Evolutionary conservation across 2,329 filamentous ascomycete species (phyloP).

Genomic region (Ceratocystiopsis sp.): DNA sequence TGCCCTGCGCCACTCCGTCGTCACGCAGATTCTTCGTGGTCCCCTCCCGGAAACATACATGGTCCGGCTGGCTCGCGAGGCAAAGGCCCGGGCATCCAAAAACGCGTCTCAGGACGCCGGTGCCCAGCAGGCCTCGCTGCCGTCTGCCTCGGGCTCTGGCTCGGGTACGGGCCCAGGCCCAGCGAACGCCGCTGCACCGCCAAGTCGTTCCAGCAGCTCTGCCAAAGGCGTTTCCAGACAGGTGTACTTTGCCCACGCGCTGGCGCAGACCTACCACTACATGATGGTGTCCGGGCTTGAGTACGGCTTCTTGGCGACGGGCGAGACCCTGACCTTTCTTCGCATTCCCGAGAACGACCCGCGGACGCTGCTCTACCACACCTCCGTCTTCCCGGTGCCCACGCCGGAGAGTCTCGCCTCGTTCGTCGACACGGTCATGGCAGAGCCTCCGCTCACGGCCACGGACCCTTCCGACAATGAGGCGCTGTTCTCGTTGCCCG

Average conservation of each 20-base stretch:
- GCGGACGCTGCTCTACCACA: neutral
- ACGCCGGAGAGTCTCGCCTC: neutral
- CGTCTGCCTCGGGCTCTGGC: no score
- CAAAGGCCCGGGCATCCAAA: neutral
- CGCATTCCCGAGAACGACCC: neutral
- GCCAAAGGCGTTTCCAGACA: neutral
- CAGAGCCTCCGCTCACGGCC: neutral
- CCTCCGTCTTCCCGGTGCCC: neutral
- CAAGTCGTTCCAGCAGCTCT: neutral
- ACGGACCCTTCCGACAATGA: neutral
- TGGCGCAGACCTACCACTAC: neutral
- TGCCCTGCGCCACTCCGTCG: neutral
- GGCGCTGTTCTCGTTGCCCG: no score
- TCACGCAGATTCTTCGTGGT: neutral
- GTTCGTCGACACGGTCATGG: neutral
- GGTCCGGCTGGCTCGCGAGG: neutral
- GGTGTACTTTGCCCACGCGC: neutral
- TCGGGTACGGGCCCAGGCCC: no score
- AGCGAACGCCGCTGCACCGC: neutral
- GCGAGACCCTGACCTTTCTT: neutral
- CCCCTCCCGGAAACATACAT: neutral
- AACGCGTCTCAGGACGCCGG: neutral
- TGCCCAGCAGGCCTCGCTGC: neutral
- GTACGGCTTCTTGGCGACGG: neutral
- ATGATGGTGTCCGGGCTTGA: neutral